Base-by-base conservation (phyloP, 768 basidiomycete genomes). In the Suillus americanus region DNA sequence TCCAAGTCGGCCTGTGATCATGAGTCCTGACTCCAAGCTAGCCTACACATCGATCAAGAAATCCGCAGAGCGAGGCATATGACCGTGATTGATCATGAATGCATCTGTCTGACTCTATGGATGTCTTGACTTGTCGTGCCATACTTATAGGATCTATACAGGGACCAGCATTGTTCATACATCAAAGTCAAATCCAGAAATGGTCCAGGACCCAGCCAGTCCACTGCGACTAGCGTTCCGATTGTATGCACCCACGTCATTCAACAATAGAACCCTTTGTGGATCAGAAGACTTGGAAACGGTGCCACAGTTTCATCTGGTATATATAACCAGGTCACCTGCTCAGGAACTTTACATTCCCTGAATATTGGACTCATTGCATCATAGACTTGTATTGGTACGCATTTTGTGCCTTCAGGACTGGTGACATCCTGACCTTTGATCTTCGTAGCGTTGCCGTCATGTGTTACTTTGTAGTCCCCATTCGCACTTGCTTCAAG, bases 401-500 rank as follows among this genome's bases (percentile, higher is more conserved):
- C 37, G 55, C 3, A 25, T 3, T 38, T 8, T 25, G 38, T 9
- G 3, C 13, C 23, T 25, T 25, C 9, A 14, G 13, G 7, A n/a
- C 6, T 23, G 12, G 37, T 38, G 55, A 9, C n/a, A 37, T 23
- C 37, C 8, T 56, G 4, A 38, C 37, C 37, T n/a, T 25, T 38
- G 3, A 38, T 56, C 14, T 38, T 56, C n/a, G 13, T 33, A 43
- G 20, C 65, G 65, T 62, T 12, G 45, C 45, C n/a, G n/a, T n/a
- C 25, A 75, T 75, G 74, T 75, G 74, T 50, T 74, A 76, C 64
- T 63, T 69, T 5, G 69, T 75, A 56, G 66, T 75, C 37, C 70
- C 74, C 18, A 66, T 75, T 51, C 74, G 74, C 51, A 74, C 69
- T 12, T 75, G 74, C 25, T 76, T 71, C 3, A 73, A 76, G 61